Conservation (phyloP, 345 rosid species). For the Salix caprea region DNA sequence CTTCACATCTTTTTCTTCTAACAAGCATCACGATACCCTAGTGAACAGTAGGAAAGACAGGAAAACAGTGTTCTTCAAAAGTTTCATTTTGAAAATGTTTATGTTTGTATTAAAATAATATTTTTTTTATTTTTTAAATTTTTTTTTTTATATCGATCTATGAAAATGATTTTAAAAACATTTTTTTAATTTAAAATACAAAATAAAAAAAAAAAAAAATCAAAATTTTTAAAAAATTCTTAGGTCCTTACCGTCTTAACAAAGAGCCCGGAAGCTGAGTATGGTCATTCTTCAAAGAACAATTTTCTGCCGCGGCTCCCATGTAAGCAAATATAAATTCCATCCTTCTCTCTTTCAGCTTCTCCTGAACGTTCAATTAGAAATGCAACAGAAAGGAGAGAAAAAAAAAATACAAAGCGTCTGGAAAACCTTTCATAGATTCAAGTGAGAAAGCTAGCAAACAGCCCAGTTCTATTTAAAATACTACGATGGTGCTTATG, state of each 20-base stretch:
- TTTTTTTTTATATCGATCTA: too few species aligned
- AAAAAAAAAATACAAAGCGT: conserved; percentile 10
- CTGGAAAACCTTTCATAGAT: conserved; percentile 35
- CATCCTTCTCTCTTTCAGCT: conserved; percentile 21
- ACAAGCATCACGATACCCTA: background rate
- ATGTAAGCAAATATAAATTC: conserved; percentile 60
- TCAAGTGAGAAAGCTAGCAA: background rate
- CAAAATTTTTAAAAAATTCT: too few species aligned
- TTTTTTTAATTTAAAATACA: background rate
- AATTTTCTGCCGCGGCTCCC: conserved; percentile 54
- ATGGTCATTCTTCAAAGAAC: conserved; percentile 24
- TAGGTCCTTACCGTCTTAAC: conserved; percentile 26
- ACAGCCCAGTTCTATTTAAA: background rate
- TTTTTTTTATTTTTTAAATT: too few species aligned
- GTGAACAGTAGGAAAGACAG: too few species aligned
- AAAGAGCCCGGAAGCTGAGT: conserved; percentile 49
- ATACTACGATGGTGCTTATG: background rate
- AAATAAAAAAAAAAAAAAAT: background rate
- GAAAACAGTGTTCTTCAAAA: too few species aligned
- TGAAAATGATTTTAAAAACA: too few species aligned
- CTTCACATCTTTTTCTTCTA: background rate
- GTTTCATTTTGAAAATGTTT: too few species aligned
- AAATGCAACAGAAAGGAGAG: conserved; percentile 18
- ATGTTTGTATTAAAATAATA: too few species aligned
- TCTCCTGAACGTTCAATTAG: conserved; percentile 9